phyloP scores from a whole-genome alignment of 1,139 yeast genomes.

The Geotrichum histeridarum region DNA sequence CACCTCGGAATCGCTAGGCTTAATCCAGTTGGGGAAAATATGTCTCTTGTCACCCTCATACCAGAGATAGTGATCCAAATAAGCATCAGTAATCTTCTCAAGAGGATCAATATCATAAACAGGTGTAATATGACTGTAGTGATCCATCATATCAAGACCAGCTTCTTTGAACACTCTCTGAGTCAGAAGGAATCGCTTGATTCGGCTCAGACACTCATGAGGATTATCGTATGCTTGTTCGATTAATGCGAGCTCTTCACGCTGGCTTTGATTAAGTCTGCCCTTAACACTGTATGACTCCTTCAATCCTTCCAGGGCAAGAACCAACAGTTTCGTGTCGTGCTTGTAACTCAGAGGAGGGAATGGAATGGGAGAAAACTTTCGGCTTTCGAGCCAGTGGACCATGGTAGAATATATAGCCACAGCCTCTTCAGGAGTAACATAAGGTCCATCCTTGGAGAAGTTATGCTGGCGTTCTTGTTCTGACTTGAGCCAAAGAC shows the following conservation, averaged over 20 bases:
- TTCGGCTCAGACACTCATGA: conserved; percentile 79
- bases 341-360: conserved; percentile 91
- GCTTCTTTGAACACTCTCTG: conserved; percentile 92
- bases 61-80: conserved; percentile 92
- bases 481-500: conserved; percentile 89
- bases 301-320: conserved; percentile 85
- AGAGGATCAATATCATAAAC: conserved; percentile 84
- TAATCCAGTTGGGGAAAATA: conserved; percentile 92
- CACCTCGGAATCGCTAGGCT: conserved; percentile 90
- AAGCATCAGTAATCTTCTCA: conserved; percentile 95
- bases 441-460: conserved; percentile 82
- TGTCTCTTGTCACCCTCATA: conserved; percentile 86
- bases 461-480: conserved; percentile 81
- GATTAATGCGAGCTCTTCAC: conserved; percentile 88
- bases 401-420: conserved; percentile 82
- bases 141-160: conserved; percentile 85
- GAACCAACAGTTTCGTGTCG: conserved; percentile 80
- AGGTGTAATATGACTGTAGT: conserved; percentile 77
- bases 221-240: conserved; percentile 98
- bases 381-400: conserved; percentile 84
- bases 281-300: conserved; percentile 81
- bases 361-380: conserved; percentile 83
- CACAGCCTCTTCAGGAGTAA: conserved; percentile 84
- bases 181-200: conserved; percentile 75
- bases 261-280: conserved; percentile 74